These are phyloP conservation scores for Psilocybe mexicana DNA, from an alignment of 1,284 basidiomycete species.

Conservation along the genomic window DNA sequence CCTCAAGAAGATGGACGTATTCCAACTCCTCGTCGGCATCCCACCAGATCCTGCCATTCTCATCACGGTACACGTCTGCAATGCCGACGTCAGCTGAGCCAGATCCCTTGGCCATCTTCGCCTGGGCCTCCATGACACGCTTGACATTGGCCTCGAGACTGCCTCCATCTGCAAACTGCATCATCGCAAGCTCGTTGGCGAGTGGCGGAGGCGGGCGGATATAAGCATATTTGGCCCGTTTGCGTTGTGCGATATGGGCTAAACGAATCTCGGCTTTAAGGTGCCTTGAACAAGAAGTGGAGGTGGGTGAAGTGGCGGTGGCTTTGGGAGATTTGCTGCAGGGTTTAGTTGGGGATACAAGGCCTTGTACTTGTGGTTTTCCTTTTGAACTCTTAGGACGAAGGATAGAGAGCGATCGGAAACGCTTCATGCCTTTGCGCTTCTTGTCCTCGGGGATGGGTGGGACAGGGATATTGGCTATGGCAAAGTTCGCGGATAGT, in stretches of 20 bases:
- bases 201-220: constrained; percentile 48
- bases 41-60: constrained; percentile 62
- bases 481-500: constrained; percentile 17
- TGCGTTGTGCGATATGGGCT: constrained; percentile 39
- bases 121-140: constrained; percentile 55
- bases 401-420: constrained; percentile 49
- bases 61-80: constrained; percentile 57
- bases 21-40: constrained; percentile 72
- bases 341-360: constrained; percentile 25
- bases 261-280: constrained; percentile 19
- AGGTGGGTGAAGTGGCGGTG: constrained; percentile 18
- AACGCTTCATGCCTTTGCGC: constrained; percentile 32
- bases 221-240: constrained; percentile 33
- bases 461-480: constrained; percentile 29
- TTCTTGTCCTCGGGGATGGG: constrained; percentile 23
- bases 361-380: constrained; percentile 16
- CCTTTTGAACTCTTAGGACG: constrained; percentile 37
- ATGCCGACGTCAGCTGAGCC: constrained; percentile 33
- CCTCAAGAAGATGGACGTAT: constrained; percentile 56
- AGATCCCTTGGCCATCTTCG: constrained; percentile 37
- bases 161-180: constrained; percentile 69
- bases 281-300: not conserved
- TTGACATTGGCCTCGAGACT: constrained; percentile 55
- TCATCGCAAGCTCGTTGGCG: constrained; percentile 60
- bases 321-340: constrained; percentile 19